Conservation (phyloP, 2,329 filamentous ascomycete genomes). For the Cadophora sp. region DNA sequence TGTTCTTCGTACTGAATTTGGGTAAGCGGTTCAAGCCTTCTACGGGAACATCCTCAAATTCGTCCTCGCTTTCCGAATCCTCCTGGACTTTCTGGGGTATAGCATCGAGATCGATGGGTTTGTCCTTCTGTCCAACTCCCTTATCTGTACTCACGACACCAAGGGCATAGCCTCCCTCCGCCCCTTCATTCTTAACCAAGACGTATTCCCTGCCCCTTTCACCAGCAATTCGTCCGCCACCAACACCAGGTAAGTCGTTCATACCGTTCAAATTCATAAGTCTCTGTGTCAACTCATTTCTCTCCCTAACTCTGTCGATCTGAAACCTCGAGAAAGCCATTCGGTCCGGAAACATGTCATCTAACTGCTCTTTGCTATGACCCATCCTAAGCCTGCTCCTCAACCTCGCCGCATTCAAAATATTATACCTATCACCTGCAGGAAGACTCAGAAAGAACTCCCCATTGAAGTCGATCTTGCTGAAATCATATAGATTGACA, state of each 20-base stretch:
- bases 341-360: conserved; percentile 94
- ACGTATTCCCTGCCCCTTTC: conserved; percentile 95
- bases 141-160: conserved; percentile 91
- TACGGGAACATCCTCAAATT: conserved; percentile 47
- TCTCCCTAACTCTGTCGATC: conserved; percentile 89
- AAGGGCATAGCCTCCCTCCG: conserved; percentile 93
- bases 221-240: conserved; percentile 73
- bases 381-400: conserved; percentile 93
- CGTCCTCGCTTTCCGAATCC: conserved; percentile 70
- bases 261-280: conserved; percentile 95
- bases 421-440: conserved; percentile 92
- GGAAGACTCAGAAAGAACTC: conserved; percentile 94
- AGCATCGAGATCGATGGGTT: conserved; percentile 90
- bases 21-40: conserved; percentile 46
- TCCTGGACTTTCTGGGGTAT: conserved; percentile 63
- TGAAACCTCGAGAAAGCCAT: conserved; percentile 98
- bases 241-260: conserved; percentile 70
- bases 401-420: conserved; percentile 90
- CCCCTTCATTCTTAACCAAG: conserved; percentile 91
- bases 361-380: conserved; percentile 92
- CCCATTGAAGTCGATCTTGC: conserved; percentile 97
- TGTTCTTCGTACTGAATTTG: conserved; percentile 32
- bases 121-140: conserved; percentile 78
- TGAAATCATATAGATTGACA: conserved; percentile 92
- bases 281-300: conserved; percentile 92